Conservation (phyloP, 2,329 filamentous ascomycete genomes). For the Neodidymelliopsis sp. region DNA sequence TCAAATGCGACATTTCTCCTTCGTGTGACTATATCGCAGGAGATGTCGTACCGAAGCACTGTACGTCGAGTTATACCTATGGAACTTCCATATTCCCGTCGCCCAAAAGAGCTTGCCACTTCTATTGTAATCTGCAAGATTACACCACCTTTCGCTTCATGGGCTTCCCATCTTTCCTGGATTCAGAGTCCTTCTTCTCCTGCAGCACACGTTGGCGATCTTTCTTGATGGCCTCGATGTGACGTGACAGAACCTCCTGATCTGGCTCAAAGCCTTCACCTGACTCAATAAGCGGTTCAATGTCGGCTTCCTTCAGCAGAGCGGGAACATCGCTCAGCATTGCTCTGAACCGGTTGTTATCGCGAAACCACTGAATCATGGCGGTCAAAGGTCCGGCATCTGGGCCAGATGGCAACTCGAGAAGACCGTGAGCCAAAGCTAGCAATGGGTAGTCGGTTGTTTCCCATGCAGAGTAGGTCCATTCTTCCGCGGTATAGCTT, state of each 20-base stretch:
- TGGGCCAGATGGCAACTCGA: conserved; percentile 14
- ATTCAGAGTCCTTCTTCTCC: conserved; percentile 3
- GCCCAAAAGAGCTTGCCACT: no score
- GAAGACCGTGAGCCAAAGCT: conserved; percentile 22
- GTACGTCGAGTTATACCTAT: no score
- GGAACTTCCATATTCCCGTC: no score
- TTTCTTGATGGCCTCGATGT: conserved; percentile 15
- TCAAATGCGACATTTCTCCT: no score
- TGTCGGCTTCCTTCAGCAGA: conserved; percentile 11
- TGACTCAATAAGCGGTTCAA: conserved; percentile 19
- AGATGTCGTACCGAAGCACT: no score
- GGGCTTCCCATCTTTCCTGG: not conserved
- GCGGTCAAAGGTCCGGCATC: conserved; percentile 30
- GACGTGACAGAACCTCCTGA: conserved; percentile 8
- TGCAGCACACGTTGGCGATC: conserved; percentile 13
- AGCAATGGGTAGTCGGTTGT: conserved; percentile 29
- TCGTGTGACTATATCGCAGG: no score
- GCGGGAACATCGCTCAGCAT: conserved; percentile 21
- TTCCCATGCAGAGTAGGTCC: conserved; percentile 16
- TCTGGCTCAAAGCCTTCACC: conserved; percentile 16
- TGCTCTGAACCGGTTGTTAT: not conserved
- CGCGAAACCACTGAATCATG: conserved; percentile 21
- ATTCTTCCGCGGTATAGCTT: conserved; percentile 23
- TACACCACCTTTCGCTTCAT: conserved; percentile 18
- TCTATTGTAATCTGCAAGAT: no score